These are phyloP conservation scores for Colletotrichum trifolii DNA, from an alignment of 2,329 filamentous ascomycete genomes.

Conservation along the genomic window DNA sequence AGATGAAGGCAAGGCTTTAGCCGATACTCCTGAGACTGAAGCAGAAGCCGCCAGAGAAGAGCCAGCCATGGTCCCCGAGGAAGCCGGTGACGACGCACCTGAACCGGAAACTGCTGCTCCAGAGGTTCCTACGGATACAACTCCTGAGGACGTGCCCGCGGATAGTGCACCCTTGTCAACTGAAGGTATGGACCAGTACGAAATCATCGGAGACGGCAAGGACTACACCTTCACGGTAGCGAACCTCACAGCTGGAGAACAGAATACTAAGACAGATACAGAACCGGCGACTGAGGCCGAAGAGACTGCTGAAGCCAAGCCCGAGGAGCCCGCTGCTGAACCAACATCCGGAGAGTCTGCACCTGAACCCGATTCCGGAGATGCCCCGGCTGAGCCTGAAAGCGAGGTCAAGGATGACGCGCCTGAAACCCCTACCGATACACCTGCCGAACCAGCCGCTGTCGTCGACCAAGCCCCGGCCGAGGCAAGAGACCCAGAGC, in stretches of 20 bases:
- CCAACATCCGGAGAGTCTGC: background rate
- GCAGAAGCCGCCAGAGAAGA: too few species aligned
- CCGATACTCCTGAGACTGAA: too few species aligned
- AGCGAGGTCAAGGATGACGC: background rate
- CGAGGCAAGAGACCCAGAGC: background rate
- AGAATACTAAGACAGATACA: slow-evolving; percentile 29
- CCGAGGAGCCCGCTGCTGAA: background rate
- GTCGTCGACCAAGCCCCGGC: background rate
- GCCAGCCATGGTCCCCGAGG: too few species aligned
- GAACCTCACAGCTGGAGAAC: background rate
- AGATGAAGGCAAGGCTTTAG: too few species aligned
- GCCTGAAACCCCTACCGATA: too few species aligned
- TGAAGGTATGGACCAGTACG: slow-evolving; percentile 34
- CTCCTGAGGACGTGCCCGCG: background rate
- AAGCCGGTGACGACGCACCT: background rate
- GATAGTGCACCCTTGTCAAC: slow-evolving; percentile 11
- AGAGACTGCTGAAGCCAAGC: background rate
- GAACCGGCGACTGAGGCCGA: slow-evolving; percentile 19
- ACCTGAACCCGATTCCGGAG: background rate
- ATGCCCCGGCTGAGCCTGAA: background rate
- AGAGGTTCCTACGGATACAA: too few species aligned
- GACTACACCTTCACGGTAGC: slow-evolving; percentile 21
- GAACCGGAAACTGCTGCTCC: background rate
- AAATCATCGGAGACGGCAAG: slow-evolving; percentile 34
- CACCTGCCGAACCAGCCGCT: background rate